Percentiles rank a stretch among this genome's conserved stretches.
Conservation (phyloP, 2,329 filamentous ascomycete genomes). For the Zelopaecilomyces penicillatus region DNA sequence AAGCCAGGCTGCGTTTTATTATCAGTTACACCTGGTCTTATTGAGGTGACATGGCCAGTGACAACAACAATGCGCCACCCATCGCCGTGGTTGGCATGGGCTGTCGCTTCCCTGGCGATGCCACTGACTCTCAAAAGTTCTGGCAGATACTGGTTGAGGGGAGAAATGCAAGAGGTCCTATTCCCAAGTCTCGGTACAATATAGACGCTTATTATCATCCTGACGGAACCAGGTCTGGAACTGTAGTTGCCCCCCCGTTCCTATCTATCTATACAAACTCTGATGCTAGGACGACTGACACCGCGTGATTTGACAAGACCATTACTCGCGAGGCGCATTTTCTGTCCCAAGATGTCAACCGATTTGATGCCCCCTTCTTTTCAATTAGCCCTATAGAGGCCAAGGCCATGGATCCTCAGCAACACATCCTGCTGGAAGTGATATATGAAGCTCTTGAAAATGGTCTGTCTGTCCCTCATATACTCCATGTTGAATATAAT, state of each 20-base stretch:
- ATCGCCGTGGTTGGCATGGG: slow-evolving; percentile 1
- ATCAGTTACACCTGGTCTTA: too few relatives aligned
- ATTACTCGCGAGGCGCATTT: slow-evolving; percentile 18
- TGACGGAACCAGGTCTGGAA: neutral
- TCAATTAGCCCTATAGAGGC: slow-evolving; percentile 7
- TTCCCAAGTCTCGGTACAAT: slow-evolving; percentile 1
- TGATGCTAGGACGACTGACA: too few relatives aligned
- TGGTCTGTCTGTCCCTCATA: slow-evolving; percentile 22
- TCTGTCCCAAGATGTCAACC: slow-evolving; percentile 16
- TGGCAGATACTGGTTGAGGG: slow-evolving; percentile 2
- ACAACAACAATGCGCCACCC: too few relatives aligned
- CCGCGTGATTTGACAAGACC: neutral
- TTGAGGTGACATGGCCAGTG: too few relatives aligned
- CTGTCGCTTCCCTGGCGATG: neutral
- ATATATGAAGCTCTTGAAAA: slow-evolving; percentile 33
- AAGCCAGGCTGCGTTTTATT: too few relatives aligned
- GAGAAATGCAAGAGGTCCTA: neutral
- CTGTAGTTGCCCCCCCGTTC: neutral
- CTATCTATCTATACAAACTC: too few relatives aligned
- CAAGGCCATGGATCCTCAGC: slow-evolving; percentile 33
- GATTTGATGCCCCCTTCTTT: slow-evolving; percentile 13
- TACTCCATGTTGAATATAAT: too few relatives aligned
- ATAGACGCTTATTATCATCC: slow-evolving; percentile 1
- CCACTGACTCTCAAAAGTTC: neutral
- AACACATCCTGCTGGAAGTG: slow-evolving; percentile 32